Percentiles rank a stretch among this genome's conserved stretches.
Evolutionary conservation across 108 stramenopile species (phyloP).

Genomic region (Conticribra guillardii): DNA sequence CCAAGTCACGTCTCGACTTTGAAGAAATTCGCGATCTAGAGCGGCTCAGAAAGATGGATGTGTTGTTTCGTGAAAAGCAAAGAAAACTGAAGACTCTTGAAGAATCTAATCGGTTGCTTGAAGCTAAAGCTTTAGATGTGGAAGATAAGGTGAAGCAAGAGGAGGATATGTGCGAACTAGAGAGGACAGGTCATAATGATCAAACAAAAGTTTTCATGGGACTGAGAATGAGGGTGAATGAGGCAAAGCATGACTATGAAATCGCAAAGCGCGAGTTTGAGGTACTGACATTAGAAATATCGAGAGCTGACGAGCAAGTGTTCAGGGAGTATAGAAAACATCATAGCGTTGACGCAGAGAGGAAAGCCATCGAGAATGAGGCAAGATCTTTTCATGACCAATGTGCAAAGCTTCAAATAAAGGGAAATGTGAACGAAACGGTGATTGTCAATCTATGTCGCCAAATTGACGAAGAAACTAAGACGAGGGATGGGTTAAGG

Average conservation of each 20-base stretch:
- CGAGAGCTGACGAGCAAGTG: background rate
- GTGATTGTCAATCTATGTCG: slow-evolving; percentile 10
- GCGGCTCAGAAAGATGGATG: background rate
- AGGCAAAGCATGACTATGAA: slow-evolving; percentile 10
- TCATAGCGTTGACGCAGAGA: slow-evolving; percentile 3
- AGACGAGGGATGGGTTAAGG: slow-evolving; percentile 10
- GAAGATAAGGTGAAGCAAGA: slow-evolving; percentile 1
- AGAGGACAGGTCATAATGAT: slow-evolving; percentile 7
- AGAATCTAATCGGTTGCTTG: slow-evolving; percentile 18
- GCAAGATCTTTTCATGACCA: background rate
- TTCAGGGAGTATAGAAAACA: slow-evolving; percentile 10
- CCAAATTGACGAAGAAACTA: slow-evolving; percentile 15
- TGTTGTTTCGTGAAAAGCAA: slow-evolving; percentile 5
- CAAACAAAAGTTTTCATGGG: slow-evolving; percentile 3
- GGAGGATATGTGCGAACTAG: slow-evolving; percentile 7
- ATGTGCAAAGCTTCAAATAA: background rate
- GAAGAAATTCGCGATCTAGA: slow-evolving; percentile 13
- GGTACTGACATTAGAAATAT: slow-evolving; percentile 2
- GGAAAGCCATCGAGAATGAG: slow-evolving; percentile 14
- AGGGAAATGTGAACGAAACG: background rate
- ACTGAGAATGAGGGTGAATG: background rate
- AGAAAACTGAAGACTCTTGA: background rate
- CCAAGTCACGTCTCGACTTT: background rate
- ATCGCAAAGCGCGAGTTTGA: background rate
- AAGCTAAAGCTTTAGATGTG: background rate